Evolutionary conservation across 1,284 basidiomycete genomes (phyloP).

Genomic region (Fistulina hepatica): DNA sequence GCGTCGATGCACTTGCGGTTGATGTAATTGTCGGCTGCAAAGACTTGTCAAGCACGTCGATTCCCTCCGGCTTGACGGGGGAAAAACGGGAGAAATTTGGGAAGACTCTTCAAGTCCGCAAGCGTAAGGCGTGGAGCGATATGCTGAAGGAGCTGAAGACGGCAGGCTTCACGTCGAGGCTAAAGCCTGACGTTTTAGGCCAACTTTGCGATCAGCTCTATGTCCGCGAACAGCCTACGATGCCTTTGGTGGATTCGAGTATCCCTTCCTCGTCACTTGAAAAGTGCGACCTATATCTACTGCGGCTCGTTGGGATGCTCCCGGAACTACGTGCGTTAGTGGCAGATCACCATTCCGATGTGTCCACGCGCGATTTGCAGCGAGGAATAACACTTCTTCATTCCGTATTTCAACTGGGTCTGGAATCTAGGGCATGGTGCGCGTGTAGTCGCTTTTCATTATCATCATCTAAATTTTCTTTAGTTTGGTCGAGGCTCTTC

Average conservation of each 20-base stretch:
- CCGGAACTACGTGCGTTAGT: constrained; percentile 59
- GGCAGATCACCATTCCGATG: constrained; percentile 67
- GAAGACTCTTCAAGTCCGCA: constrained; percentile 73
- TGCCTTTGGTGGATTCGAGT: constrained; percentile 19
- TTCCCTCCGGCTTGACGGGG: constrained; percentile 35
- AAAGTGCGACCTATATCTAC: constrained; percentile 60
- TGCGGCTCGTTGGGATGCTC: constrained; percentile 58
- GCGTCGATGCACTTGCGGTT: constrained; percentile 56
- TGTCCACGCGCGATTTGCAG: constrained; percentile 78
- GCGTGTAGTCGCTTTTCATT: constrained; percentile 12
- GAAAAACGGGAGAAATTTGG: constrained; percentile 64
- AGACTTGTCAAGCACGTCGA: constrained; percentile 44
- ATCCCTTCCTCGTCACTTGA: constrained; percentile 19
- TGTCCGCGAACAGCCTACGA: constrained; percentile 53
- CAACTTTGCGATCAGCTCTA: constrained; percentile 55
- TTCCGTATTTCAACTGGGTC: constrained; percentile 57
- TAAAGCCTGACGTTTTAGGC: constrained; percentile 62
- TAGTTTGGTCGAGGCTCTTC: constrained; percentile 29
- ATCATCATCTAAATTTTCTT: constrained; percentile 5
- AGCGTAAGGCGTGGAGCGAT: constrained; percentile 88
- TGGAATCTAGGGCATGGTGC: constrained; percentile 41
- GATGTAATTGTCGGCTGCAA: constrained; percentile 67
- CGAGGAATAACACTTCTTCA: constrained; percentile 75
- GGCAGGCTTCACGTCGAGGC: constrained; percentile 64
- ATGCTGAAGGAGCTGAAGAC: constrained; percentile 83